Conservation (phyloP, 2,329 filamentous ascomycete genomes). For the Bipolaris bicolor region DNA sequence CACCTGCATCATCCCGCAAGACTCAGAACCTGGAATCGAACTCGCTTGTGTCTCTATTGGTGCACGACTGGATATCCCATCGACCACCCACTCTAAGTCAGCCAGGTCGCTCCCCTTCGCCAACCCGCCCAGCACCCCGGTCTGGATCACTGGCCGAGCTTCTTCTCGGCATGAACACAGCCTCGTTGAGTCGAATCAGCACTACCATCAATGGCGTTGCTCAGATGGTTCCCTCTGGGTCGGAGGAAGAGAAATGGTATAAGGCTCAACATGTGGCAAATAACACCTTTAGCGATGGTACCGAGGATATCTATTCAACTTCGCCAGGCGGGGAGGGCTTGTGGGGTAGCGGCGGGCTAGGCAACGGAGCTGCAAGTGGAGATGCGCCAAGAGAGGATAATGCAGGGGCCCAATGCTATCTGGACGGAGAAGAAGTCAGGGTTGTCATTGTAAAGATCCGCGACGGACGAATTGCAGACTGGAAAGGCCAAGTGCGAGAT, state of each 20-base stretch:
- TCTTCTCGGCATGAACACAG: constrained; percentile 88
- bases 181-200: constrained; percentile 84
- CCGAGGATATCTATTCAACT: constrained; percentile 37
- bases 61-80: constrained; percentile 97
- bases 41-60: constrained; percentile 87
- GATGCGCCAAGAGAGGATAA: constrained; percentile 45
- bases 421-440: constrained; percentile 81
- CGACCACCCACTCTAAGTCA: constrained; percentile 75
- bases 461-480: constrained; percentile 88
- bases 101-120: constrained; percentile 63
- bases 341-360: constrained; percentile 57
- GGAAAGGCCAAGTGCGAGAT: constrained; percentile 91
- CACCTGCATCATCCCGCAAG: constrained; percentile 78
- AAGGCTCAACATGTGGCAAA: constrained; percentile 85
- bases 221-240: constrained; percentile 71
- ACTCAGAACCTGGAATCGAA: constrained; percentile 83
- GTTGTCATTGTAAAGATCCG: constrained; percentile 86
- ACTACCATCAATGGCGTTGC: constrained; percentile 94
- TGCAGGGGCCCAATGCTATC: constrained; percentile 67
- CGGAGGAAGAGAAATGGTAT: constrained; percentile 84
- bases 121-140: constrained; percentile 56
- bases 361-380: constrained; percentile 50
- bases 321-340: constrained; percentile 46
- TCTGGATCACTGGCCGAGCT: constrained; percentile 80
- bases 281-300: constrained; percentile 74